These are phyloP conservation scores for Pezicula carpinea DNA, from an alignment of 2,329 filamentous ascomycete genomes.

Conservation along the genomic window DNA sequence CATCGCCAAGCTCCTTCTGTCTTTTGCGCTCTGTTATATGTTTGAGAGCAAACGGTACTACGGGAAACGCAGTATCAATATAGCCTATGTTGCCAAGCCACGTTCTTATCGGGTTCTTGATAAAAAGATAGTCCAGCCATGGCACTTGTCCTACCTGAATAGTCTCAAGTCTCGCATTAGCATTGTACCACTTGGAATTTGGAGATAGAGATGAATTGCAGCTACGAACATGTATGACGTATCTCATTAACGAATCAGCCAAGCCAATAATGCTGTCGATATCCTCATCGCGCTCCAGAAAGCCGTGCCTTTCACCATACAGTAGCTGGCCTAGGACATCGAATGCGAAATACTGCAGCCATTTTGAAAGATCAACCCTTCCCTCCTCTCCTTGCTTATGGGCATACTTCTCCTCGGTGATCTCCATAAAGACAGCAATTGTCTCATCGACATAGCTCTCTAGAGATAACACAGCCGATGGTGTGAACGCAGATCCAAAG, in stretches of 20 bases:
- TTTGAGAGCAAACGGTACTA: background rate
- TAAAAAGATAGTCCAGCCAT: slow-evolving; percentile 3
- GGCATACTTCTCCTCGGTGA: background rate
- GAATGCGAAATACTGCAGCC: slow-evolving; percentile 2
- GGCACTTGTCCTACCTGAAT: background rate
- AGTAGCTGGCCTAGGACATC: slow-evolving; percentile 1
- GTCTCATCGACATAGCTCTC: background rate
- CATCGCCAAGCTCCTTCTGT: background rate
- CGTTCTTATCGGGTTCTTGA: background rate
- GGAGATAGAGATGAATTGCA: too few relatives aligned
- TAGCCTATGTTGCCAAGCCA: background rate
- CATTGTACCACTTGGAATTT: too few relatives aligned
- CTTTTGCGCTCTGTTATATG: background rate
- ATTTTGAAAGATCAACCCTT: background rate
- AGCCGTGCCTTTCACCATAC: background rate
- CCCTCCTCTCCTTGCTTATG: background rate
- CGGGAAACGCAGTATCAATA: background rate
- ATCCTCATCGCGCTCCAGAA: background rate
- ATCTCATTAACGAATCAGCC: background rate
- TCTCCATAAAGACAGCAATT: background rate
- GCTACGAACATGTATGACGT: background rate
- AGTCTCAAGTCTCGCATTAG: too few relatives aligned
- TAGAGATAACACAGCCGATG: background rate
- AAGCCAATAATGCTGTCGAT: background rate
- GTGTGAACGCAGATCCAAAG: background rate